Evolutionary conservation across 495 filamentous ascomycete genomes (phyloP), one percentile per base, ranked within the genome.

Genomic region (Penicillium pancosmium): DNA sequence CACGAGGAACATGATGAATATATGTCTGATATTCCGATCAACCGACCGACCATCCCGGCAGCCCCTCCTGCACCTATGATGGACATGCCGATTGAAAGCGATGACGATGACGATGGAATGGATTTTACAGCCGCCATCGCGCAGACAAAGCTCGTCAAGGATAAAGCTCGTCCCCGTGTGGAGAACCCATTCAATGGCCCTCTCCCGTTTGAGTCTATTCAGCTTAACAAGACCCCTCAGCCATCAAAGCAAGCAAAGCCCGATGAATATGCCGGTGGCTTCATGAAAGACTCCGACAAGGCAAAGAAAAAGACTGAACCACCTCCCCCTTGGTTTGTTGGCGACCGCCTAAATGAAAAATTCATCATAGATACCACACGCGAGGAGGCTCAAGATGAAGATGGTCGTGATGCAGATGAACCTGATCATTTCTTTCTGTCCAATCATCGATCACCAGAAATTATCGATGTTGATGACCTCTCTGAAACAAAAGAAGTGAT

Each of bases 241-340:
- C n/a, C 57, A 36, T 15, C 33, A 18, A 31, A 50, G 1, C 23
- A 51, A 35, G 19, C 61, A 38, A 51, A 48, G 60, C 56, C 67
- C 15, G 86, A 86, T 12, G 82, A 84, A 5, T 63, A 80, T 51
- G 83, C 83, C 19, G 91, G 91, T 9, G 91, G 92, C 0, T 95
- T 93, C 69, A 75, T 86, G 38, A 83, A 80, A 61, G 78, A 82
- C 25, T 44, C 68, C 10, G 31, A 61, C 7, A 66, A 75, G 7
- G 31, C 15, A n/a, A 63, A 79, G 19, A 81, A 88, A 57, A 74
- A 81, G 4, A 72, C 82, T 0, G 78, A 78, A 38, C 86, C 88
- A 12, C 68, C 97, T 33, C 94, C 94, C 1, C 93, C 94, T 5
- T 98, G 94, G 94, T 90, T 98, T 65, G 78, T 80, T 21, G 71